A percentile compares a stretch with the other conserved stretches of the same genome.
These are phyloP conservation scores for Trichoderma sp. DNA, from an alignment of 2,329 filamentous ascomycete genomes.

Conservation along the genomic window DNA sequence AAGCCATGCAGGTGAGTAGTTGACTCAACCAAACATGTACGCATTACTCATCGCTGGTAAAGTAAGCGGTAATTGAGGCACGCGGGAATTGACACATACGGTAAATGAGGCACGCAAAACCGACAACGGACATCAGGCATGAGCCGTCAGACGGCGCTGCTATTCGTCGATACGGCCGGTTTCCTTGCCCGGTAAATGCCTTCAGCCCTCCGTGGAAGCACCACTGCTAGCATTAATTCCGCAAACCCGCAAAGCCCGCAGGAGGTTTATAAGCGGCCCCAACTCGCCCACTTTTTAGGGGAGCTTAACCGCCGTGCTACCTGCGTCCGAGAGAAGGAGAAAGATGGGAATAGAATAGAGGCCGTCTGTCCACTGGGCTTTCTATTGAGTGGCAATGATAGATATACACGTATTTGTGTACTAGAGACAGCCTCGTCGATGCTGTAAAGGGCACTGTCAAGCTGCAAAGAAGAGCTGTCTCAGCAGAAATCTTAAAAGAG, in stretches of 20 bases:
- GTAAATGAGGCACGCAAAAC: background rate
- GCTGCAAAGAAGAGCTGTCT: background rate
- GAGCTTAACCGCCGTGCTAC: slow-evolving; percentile 5
- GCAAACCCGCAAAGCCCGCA: slow-evolving; percentile 10
- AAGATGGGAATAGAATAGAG: slow-evolving; percentile 3
- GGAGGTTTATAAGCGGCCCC: slow-evolving; percentile 18
- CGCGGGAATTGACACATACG: background rate
- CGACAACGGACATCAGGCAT: background rate
- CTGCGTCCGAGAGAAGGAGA: background rate
- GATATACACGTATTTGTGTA: background rate
- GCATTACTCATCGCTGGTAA: background rate
- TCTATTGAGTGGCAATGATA: background rate
- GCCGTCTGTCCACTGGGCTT: background rate
- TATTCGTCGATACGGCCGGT: background rate
- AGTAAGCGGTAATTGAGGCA: background rate
- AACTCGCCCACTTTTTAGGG: slow-evolving; percentile 18
- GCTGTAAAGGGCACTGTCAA: background rate
- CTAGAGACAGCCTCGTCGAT: background rate
- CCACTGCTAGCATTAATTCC: slow-evolving; percentile 8
- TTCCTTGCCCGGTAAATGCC: background rate
- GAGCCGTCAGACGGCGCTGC: background rate
- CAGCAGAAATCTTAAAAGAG: background rate
- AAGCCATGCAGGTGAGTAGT: background rate
- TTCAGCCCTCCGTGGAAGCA: background rate
- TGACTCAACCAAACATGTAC: background rate